A percentile compares a stretch with the other conserved stretches of the same genome.
phyloP scores from a whole-genome alignment of 2,329 filamentous ascomycete genomes.

The Neonectria punicea region DNA sequence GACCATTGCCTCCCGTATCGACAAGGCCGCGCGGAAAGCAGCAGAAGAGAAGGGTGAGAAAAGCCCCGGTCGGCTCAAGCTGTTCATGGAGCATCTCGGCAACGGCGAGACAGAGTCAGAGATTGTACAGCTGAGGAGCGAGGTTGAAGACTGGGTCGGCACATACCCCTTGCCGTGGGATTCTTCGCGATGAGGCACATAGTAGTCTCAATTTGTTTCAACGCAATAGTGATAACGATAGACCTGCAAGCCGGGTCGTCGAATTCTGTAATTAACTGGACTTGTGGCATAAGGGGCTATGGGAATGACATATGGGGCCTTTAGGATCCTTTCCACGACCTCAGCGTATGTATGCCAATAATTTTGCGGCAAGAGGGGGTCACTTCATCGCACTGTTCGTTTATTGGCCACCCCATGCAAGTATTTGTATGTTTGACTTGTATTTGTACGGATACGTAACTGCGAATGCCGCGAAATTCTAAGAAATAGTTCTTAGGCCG shows the following conservation, averaged over 20 bases:
- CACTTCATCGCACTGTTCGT: not conserved
- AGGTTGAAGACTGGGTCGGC: slow-evolving; percentile 82
- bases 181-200: slow-evolving; percentile 43
- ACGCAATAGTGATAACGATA: slow-evolving; percentile 1
- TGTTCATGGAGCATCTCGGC: slow-evolving; percentile 75
- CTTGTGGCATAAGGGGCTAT: slow-evolving; percentile 1
- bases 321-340: not conserved
- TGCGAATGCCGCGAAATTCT: too few relatives aligned
- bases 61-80: slow-evolving; percentile 70
- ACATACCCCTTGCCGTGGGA: slow-evolving; percentile 79
- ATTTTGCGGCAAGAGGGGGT: not conserved
- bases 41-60: slow-evolving; percentile 75
- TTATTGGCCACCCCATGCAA: not conserved
- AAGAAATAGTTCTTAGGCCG: not conserved
- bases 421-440: not conserved
- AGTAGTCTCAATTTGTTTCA: not conserved
- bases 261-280: slow-evolving; percentile 6
- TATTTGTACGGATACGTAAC: not conserved
- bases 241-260: slow-evolving; percentile 1
- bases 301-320: not conserved
- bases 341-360: not conserved
- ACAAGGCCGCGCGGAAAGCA: slow-evolving; percentile 77
- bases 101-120: slow-evolving; percentile 75
- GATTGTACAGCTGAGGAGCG: slow-evolving; percentile 76
- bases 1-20: slow-evolving; percentile 78